A percentile compares a stretch with the other conserved stretches of the same genome.
phyloP scores from a whole-genome alignment of 768 basidiomycete species.

The Lactarius akahatsu region DNA sequence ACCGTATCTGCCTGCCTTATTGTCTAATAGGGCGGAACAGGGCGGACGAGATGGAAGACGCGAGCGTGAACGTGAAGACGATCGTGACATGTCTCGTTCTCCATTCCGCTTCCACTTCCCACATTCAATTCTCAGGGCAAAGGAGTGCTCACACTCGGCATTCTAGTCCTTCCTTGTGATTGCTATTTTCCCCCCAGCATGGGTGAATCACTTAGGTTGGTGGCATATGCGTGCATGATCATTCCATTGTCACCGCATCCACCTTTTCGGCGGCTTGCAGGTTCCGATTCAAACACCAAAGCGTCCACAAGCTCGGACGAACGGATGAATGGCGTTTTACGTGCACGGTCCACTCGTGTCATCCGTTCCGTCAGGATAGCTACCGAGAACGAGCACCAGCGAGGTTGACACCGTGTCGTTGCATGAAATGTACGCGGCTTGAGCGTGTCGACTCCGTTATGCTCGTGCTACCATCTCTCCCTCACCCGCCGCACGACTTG shows the following conservation, averaged over 20 bases:
- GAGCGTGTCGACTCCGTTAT: not conserved
- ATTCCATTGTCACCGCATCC: not conserved
- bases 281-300: not conserved
- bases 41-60: not conserved
- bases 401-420: not conserved
- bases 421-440: slow-evolving; percentile 8
- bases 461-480: not conserved
- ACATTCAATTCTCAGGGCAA: not conserved
- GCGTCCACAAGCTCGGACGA: not conserved
- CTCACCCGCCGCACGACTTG: slow-evolving; percentile 1
- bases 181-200: not conserved
- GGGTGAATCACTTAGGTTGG: not conserved
- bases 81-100: slow-evolving; percentile 1
- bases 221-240: not conserved
- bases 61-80: not conserved
- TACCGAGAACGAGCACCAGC: not conserved
- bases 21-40: not conserved
- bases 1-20: not conserved
- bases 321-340: not conserved
- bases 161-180: not conserved
- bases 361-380: not conserved
- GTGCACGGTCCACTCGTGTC: not conserved
- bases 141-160: not conserved
- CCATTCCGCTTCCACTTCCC: not conserved
- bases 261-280: not conserved